A percentile compares a stretch with the other conserved stretches of the same genome.
Evolutionary conservation across 2,329 filamentous ascomycete species (phyloP).

Genomic region (Phialophora tarda): DNA sequence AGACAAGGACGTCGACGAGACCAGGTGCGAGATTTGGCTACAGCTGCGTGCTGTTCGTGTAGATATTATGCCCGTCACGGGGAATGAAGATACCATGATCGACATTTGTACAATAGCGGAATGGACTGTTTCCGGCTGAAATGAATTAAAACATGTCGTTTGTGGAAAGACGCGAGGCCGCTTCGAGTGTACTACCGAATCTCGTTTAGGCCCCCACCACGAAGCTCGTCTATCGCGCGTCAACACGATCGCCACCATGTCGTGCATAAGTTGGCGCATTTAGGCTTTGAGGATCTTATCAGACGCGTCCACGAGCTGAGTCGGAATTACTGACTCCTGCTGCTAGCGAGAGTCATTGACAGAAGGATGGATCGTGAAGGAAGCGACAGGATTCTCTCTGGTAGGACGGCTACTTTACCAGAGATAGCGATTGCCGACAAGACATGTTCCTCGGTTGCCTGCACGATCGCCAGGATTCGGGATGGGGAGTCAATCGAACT

Average conservation of each 20-base stretch:
- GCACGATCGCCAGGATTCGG: neutral
- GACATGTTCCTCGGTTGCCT: neutral
- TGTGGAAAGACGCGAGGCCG: slow-evolving; percentile 5
- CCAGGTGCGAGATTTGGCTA: slow-evolving; percentile 2
- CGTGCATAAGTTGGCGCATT: slow-evolving; percentile 10
- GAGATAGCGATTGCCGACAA: neutral
- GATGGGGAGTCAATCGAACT: neutral
- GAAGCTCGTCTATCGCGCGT: slow-evolving; percentile 4
- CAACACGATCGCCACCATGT: slow-evolving; percentile 4
- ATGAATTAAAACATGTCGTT: neutral
- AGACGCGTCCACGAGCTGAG: neutral
- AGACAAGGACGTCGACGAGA: slow-evolving; percentile 6
- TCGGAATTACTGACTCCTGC: neutral
- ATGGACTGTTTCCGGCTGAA: neutral
- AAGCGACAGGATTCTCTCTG: neutral
- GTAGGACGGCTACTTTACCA: neutral
- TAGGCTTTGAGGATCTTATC: neutral
- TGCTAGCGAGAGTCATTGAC: neutral
- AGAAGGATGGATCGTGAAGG: neutral
- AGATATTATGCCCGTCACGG: slow-evolving; percentile 26
- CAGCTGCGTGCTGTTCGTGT: slow-evolving; percentile 13
- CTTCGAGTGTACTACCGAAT: neutral
- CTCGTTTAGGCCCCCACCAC: slow-evolving; percentile 19
- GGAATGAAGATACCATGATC: slow-evolving; percentile 17
- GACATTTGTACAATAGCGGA: neutral